Base-by-base conservation (phyloP, 331 rosid species). In the Telfairia occidentalis region DNA sequence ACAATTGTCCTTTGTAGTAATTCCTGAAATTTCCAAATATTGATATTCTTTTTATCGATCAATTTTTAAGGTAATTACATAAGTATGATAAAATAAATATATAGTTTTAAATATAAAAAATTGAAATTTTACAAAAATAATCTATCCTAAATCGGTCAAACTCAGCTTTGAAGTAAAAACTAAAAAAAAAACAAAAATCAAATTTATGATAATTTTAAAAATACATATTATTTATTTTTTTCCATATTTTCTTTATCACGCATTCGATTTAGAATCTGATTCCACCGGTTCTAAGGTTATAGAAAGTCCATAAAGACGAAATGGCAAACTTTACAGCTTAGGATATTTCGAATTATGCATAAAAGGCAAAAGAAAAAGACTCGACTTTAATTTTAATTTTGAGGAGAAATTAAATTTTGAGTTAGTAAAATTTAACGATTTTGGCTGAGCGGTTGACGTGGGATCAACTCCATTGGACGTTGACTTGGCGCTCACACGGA, bases 391-490 rank as follows among this genome's bases (percentile, higher is more conserved):
- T 16, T 60, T 58, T 28, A 58, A 23, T 23, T 9, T 3, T 23
- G 2, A n/a, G n/a, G 60, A 23, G 16, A 23, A 0, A 5, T 55
- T 24, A 55, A 18, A 18, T 0, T 49, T 5, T 5, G 2, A 49
- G 23, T 49, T 16, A 5, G 64, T 26, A 26, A 12, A 12, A 30
- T 60, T 5, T 13, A 67, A 67, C 26, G 13, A 69, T 13, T 13
- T 15, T 69, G 54, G n/a, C 26, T 7, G 13, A 5, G 74, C 1
- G 15, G 4, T 69, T 43, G 74, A 67, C 73, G 53, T 67, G 73
- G 73, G 73, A 67, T 67, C 35, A 42, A 67, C 53, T 64, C 49
- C 49, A 37, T 38, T 64, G 11, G 21, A 67, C 37, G 23, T 67
- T 67, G 73, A 67, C 73, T 67, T 67, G 53, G 53, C 3, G 10